Evolutionary conservation across 1,284 basidiomycete species (phyloP).

Genomic region (Peniophora sp.): DNA sequence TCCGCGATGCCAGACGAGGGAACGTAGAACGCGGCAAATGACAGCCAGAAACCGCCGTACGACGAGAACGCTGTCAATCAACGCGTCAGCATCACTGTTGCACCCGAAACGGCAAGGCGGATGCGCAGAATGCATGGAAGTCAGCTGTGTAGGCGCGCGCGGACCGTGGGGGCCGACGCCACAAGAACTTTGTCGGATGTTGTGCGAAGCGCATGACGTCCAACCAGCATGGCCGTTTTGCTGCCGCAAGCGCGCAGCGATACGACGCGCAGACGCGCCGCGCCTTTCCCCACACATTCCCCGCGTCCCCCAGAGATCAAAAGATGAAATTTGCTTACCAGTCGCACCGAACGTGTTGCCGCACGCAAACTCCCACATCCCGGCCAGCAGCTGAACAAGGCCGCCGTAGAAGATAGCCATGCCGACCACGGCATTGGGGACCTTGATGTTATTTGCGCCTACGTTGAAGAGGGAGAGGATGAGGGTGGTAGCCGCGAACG

Average conservation of each 20-base stretch:
- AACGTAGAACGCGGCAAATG: conserved; percentile 59
- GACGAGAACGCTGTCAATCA: conserved; percentile 58
- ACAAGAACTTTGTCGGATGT: not conserved
- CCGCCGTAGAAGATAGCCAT: conserved; percentile 83
- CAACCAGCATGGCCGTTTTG: not conserved
- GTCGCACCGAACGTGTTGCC: conserved; percentile 68
- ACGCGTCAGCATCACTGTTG: not conserved
- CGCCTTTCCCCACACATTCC: too few relatives aligned
- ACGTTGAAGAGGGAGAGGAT: conserved; percentile 65
- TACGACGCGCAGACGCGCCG: not conserved
- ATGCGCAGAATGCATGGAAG: not conserved
- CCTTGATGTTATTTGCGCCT: conserved; percentile 38
- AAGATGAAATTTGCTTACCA: conserved; percentile 33
- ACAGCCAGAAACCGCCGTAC: conserved; percentile 84
- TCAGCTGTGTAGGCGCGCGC: not conserved
- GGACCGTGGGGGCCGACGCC: not conserved
- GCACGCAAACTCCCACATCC: conserved; percentile 78
- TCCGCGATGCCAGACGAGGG: conserved; percentile 52
- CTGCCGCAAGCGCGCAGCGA: conserved; percentile 3
- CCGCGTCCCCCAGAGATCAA: not conserved
- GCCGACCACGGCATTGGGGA: conserved; percentile 73
- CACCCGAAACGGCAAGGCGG: not conserved
- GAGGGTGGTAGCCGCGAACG: conserved; percentile 69
- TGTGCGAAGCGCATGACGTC: not conserved
- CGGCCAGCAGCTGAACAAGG: conserved; percentile 67